Evolutionary conservation across 2,329 filamentous ascomycete genomes (phyloP).

Genomic region (Fusarium tanahbumbuense): DNA sequence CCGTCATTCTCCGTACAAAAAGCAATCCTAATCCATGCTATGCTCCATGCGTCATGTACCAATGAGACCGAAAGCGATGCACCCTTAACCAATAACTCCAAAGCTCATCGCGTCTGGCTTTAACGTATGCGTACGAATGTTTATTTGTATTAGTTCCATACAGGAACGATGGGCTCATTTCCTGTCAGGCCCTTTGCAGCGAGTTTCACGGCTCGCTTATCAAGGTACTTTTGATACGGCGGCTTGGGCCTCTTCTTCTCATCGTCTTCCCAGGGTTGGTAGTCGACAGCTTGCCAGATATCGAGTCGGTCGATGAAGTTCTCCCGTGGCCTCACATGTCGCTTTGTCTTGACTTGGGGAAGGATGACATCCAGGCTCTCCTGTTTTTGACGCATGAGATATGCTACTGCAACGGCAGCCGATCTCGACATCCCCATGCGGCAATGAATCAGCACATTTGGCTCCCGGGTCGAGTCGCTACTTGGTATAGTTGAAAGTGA

Average conservation of each 20-base stretch:
- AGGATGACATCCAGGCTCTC: slow-evolving; percentile 31
- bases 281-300: slow-evolving; percentile 49
- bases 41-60: neutral
- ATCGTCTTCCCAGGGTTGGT: slow-evolving; percentile 48
- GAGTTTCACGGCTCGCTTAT: slow-evolving; percentile 34
- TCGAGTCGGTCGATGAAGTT: slow-evolving; percentile 50
- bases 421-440: slow-evolving; percentile 51
- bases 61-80: slow-evolving; percentile 15
- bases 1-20: neutral
- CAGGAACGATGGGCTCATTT: slow-evolving; percentile 33
- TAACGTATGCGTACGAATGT: slow-evolving; percentile 1
- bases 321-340: slow-evolving; percentile 43
- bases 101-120: slow-evolving; percentile 2
- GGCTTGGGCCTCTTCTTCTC: slow-evolving; percentile 43
- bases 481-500: slow-evolving; percentile 13
- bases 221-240: slow-evolving; percentile 41
- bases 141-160: slow-evolving; percentile 9
- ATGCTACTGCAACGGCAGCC: slow-evolving; percentile 48
- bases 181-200: slow-evolving; percentile 38
- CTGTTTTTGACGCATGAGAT: slow-evolving; percentile 48
- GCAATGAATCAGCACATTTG: slow-evolving; percentile 50
- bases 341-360: slow-evolving; percentile 35
- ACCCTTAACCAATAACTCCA: slow-evolving; percentile 12
- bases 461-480: slow-evolving; percentile 7
- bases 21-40: neutral